Evolutionary conservation across 2,329 filamentous ascomycete genomes (phyloP), one percentile per base, ranked within the genome.

Genomic region (Emergomyces orientalis): DNA sequence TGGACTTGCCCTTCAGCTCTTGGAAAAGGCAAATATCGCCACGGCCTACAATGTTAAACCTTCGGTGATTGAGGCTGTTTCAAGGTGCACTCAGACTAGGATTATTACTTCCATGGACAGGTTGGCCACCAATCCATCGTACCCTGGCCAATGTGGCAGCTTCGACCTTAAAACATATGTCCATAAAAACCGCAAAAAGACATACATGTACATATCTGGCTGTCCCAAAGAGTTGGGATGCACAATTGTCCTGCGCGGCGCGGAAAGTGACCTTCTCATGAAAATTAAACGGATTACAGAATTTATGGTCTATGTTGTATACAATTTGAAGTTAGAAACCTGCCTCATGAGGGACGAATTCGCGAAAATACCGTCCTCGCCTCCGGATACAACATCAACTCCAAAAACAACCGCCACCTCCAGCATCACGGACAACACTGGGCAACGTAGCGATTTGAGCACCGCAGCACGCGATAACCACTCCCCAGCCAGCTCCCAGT

Each of bases 261-360:
- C 88, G 3, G 86, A 88, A 64, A 87, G 86, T 37, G 79, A 84
- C 57, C 81, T 86, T 0, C 81, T 99, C 22, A 80, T 86, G 1
- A 89, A 87, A 69, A 86, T 99, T 74, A 99, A 99, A 76, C 85
- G 86, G 60, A 94, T 99, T 67, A 94, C 93, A 13, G 94, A 99
- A 72, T 97, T 99, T 72, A 97, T 99, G 93, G 89, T 95, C 45
- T 99, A 97, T 69, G 95, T 99, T 25, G 92, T 97, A 14, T 99
- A 99, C 76, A 99, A 97, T 70, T 81, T 99, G 61, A 96, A 96
- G 72, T 82, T 99, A 17, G 94, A 99, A 76, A 96, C 94, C 1
- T 96, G 90, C 69, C 80, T 99, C 55, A 90, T 99, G 83, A 85
- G 90, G 60, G 94, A 99, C 73, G 92, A 96, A 70, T 96, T 91